A percentile compares a stretch with the other conserved stretches of the same genome.
Evolutionary conservation across 257 asterid species (phyloP).

Genomic region (Echium plantagineum): DNA sequence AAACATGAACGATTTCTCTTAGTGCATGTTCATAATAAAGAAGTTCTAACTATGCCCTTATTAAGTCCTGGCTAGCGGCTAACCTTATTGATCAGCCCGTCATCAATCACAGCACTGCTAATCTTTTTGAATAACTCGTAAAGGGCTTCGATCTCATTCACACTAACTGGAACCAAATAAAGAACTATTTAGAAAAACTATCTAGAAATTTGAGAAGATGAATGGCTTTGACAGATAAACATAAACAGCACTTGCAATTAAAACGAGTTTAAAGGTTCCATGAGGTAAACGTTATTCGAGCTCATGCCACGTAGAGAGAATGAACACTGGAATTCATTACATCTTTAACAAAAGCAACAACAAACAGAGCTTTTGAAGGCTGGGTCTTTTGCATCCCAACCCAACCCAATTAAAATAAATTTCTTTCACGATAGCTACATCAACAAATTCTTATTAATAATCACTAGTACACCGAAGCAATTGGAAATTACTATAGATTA

Average conservation of each 20-base stretch:
- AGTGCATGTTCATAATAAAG: not conserved
- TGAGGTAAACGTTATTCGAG: not conserved
- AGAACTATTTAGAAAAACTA: slow-evolving; percentile 3
- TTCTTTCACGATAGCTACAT: no score
- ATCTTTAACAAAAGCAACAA: not conserved
- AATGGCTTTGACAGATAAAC: not conserved
- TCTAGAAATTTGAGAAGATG: not conserved
- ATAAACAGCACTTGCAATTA: not conserved
- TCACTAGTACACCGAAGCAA: not conserved
- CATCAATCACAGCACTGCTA: slow-evolving; percentile 85
- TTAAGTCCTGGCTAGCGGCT: not conserved
- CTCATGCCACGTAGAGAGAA: not conserved
- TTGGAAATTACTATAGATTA: not conserved
- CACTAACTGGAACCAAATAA: slow-evolving; percentile 52
- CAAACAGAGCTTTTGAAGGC: no score
- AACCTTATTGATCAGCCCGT: slow-evolving; percentile 80
- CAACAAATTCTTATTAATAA: not conserved
- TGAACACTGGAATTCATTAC: not conserved
- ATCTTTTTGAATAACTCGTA: slow-evolving; percentile 80
- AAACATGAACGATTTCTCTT: not conserved
- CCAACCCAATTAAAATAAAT: no score
- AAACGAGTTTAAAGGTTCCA: not conserved
- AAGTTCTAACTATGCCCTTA: not conserved
- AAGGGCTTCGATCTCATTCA: slow-evolving; percentile 82
- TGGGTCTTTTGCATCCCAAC: no score